A percentile compares a stretch with the other conserved stretches of the same genome.
phyloP scores from a whole-genome alignment of 805 yeast genomes.

The Metschnikowia proteae region DNA sequence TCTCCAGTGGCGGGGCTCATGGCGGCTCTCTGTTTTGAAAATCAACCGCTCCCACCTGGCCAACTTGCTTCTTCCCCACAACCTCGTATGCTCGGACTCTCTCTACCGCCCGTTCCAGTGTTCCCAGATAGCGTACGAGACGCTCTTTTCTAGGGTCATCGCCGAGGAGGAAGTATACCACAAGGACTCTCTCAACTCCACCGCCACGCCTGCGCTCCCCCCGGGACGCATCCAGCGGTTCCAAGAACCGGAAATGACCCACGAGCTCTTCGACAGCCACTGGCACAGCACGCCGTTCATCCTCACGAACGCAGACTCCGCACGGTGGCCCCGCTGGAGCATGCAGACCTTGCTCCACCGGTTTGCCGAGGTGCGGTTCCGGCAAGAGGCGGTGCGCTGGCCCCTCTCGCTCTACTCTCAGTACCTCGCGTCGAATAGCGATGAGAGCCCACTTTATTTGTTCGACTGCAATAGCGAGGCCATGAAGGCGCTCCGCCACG shows the following conservation, averaged over 20 bases:
- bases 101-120: conserved; percentile 82
- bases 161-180: conserved; percentile 40
- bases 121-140: conserved; percentile 59
- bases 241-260: conserved; percentile 40
- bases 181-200: conserved; percentile 16
- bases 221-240: conserved; percentile 52
- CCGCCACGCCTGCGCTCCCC: conserved; percentile 17
- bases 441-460: conserved; percentile 81
- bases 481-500: conserved; percentile 50
- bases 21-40: conserved; percentile 62
- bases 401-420: conserved; percentile 55
- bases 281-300: conserved; percentile 66
- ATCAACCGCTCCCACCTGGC: conserved; percentile 35
- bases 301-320: conserved; percentile 29
- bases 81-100: conserved; percentile 67
- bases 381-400: conserved; percentile 89
- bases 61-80: conserved; percentile 45
- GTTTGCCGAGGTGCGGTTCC: conserved; percentile 60
- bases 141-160: conserved; percentile 47
- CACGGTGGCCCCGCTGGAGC: conserved; percentile 68
- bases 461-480: conserved; percentile 81
- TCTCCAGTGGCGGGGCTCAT: conserved; percentile 67
- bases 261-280: conserved; percentile 41
- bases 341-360: conserved; percentile 44
- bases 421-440: conserved; percentile 59